These are phyloP conservation scores for Theobroma grandiflorum DNA, from an alignment of 441 rosid genomes.

Conservation along the genomic window DNA sequence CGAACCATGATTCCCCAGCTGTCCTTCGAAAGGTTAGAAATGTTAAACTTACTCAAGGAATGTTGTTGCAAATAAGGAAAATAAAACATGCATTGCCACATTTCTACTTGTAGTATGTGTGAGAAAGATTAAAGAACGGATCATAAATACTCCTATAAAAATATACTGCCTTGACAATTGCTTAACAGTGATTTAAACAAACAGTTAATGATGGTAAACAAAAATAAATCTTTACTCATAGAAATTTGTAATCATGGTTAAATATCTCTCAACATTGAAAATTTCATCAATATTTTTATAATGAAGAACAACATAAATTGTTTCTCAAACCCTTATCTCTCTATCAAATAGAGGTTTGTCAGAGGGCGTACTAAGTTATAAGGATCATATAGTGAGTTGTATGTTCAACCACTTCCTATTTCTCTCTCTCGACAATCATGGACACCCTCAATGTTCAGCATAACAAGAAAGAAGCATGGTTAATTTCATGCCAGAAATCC, in stretches of 20 bases:
- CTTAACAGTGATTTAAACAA: not conserved
- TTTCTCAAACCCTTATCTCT: not conserved
- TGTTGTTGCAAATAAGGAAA: not conserved
- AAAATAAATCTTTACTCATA: not conserved
- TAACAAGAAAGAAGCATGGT: not conserved
- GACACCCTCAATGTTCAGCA: not conserved
- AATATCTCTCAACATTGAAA: not conserved
- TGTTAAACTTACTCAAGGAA: constrained; percentile 28
- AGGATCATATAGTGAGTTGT: not conserved
- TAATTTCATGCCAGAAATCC: not conserved
- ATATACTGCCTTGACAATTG: not conserved
- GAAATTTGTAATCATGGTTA: not conserved
- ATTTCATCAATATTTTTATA: not conserved
- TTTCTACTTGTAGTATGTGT: not conserved
- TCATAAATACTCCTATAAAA: not conserved
- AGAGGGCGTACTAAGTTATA: not conserved
- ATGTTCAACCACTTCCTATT: not conserved
- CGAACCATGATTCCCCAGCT: constrained; percentile 83
- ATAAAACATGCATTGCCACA: not conserved
- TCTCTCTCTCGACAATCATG: not conserved
- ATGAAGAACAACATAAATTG: not conserved
- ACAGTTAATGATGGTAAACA: not conserved
- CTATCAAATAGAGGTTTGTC: not conserved
- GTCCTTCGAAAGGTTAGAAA: constrained; percentile 34
- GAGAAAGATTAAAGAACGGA: constrained; percentile 14